phyloP scores from a whole-genome alignment of 140 eudicot species.

The Oenanthe javanica region DNA sequence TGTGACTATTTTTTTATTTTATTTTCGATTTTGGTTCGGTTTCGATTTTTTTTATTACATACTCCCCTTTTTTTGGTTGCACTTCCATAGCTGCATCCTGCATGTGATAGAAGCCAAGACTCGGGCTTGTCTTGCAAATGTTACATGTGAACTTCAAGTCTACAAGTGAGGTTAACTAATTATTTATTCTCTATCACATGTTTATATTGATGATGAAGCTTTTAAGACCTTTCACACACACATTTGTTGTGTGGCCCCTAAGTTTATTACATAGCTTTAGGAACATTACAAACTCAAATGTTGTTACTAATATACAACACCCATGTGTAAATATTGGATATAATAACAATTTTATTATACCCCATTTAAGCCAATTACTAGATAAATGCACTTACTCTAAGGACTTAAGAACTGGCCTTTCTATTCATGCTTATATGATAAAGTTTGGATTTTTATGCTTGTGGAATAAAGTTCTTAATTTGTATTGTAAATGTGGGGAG shows the following conservation, averaged over 20 bases:
- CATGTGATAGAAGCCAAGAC: too few species aligned
- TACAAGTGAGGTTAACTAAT: too few species aligned
- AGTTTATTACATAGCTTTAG: conserved; percentile 3
- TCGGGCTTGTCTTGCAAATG: too few species aligned
- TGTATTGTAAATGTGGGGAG: conserved; percentile 13
- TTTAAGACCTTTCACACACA: not conserved
- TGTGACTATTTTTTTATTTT: too few species aligned
- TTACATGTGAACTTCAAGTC: too few species aligned
- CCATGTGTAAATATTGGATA: not conserved
- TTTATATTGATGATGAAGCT: not conserved
- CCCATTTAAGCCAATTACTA: not conserved
- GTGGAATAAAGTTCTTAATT: conserved; percentile 19
- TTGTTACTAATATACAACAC: not conserved
- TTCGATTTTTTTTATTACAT: too few species aligned
- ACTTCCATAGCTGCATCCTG: too few species aligned
- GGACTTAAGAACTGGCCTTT: conserved; percentile 1
- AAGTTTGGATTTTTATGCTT: conserved; percentile 7
- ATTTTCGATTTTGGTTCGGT: too few species aligned
- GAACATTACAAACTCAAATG: not conserved
- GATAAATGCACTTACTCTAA: not conserved
- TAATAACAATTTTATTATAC: not conserved
- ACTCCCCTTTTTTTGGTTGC: too few species aligned
- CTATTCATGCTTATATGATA: not conserved
- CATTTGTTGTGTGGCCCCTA: not conserved
- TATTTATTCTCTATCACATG: not conserved